Base-by-base conservation (phyloP, 257 asterid species). In the Plantago elongata region DNA sequence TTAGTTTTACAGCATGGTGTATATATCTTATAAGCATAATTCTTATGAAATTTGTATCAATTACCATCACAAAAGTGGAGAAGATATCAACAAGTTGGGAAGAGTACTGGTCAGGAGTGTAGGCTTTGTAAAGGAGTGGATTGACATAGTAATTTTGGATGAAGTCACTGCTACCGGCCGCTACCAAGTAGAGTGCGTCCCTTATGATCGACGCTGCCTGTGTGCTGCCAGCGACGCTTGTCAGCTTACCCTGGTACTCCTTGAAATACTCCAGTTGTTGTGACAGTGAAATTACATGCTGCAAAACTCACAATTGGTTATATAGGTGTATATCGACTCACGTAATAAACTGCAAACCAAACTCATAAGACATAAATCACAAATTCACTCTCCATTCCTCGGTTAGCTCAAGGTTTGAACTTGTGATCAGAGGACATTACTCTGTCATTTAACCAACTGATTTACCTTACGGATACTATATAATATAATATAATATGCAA, bases 131-230 rank as follows among this genome's bases (percentile, higher is more conserved):
- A 66, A 89, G 73, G 54, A 72, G 70, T 65, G 97, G 96, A 67
- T 93, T 89, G 30, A 89, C 57, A 57, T 93, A 93, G 74, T 93
- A 93, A 67, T 93, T 93, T 77, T 89, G 99, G 13, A 93, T 42
- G 48, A 76, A 93, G 54, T 93, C 99, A 54, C 97, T 85, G 79
- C 84, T 89, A 11, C 99, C 99, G 3, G 83, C 72, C 10, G 95
- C 49, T 5, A 89, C 54, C 5, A 93, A 4, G 66, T 85, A 90
- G 7, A 93, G 49, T 3, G 94, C 96, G 56, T 54, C 92, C 54
- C 71, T 75, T 2, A 85, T 37, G 11, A 84, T 85, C 0, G 85
- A 59, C 2, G 90, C 72, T 0, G 96, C 85, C 48, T 80, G 62
- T 1, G 63, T 10, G 10, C 79, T 69, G 0, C 95, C 96, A 14